These are phyloP conservation scores for Macadamia integrifolia DNA, from an alignment of 164 flowering plant species.

Conservation along the genomic window DNA sequence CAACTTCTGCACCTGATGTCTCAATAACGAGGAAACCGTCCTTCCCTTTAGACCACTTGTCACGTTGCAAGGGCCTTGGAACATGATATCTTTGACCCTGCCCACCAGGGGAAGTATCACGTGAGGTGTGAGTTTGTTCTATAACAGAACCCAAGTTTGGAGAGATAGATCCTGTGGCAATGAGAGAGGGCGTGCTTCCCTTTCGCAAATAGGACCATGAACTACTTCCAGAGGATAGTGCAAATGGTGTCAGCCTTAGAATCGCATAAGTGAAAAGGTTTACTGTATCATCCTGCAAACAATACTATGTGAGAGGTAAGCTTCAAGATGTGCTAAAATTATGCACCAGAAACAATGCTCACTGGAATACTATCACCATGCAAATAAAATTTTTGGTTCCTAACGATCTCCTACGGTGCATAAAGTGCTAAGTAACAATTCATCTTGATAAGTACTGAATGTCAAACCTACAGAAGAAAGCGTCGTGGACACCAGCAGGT, in stretches of 20 bases:
- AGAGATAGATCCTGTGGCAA: conserved; percentile 30
- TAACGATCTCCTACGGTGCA: neutral
- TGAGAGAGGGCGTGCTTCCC: conserved; percentile 43
- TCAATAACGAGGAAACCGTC: conserved; percentile 87
- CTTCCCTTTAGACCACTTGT: conserved; percentile 82
- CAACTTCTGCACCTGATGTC: conserved; percentile 60
- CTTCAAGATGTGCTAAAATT: neutral
- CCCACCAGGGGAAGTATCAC: conserved; percentile 44
- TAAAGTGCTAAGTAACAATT: neutral
- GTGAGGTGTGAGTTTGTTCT: conserved; percentile 40
- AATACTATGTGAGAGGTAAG: conserved; percentile 6
- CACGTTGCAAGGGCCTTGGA: conserved; percentile 66
- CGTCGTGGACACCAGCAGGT: conserved; percentile 91
- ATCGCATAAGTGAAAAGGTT: conserved; percentile 79
- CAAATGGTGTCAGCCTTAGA: conserved; percentile 69
- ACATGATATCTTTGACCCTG: conserved; percentile 33
- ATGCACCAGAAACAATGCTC: neutral
- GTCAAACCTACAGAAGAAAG: conserved; percentile 78
- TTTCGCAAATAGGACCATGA: conserved; percentile 87
- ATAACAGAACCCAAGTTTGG: conserved; percentile 29
- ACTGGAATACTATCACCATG: neutral
- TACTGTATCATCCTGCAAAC: conserved; percentile 76
- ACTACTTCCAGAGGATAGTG: conserved; percentile 53
- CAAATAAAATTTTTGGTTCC: neutral
- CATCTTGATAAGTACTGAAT: conserved; percentile 8